Base-by-base conservation (phyloP, 176 grass and related monocot species). In the Carex scoparia region DNA sequence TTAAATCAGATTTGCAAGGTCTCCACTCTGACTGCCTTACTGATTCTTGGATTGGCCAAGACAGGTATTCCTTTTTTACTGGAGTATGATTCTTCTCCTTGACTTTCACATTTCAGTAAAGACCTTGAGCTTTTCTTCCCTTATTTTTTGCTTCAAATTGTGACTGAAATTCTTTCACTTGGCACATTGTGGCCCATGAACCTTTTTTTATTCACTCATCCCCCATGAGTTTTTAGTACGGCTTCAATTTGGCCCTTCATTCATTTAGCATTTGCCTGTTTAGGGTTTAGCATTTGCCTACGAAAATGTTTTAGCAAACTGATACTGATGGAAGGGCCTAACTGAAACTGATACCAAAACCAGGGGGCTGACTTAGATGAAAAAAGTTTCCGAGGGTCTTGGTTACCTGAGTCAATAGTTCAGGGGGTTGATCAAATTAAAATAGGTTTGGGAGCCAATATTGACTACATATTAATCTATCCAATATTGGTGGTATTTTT, bases 11-110 rank as follows among this genome's bases (percentile, higher is more conserved):
- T 88, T 88, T 95, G 56, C 92, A 90, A 68, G 93, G 95, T 84
- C 85, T 98, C 13, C 88, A 95, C 82, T 82, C 91, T 86, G 91
- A 95, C 86, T 98, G 95, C 87, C 95, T 98, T 87, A 94, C 95
- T 62, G 95, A 98, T 90, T 90, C 89, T 83, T 98, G 95, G 95
- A 89, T 95, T 28, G 88, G 93, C 65, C 88, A 80, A 74, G 88
- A 90, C 59, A 98, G 95, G 94, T 97, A 65, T 77, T 13, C 58
- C 61, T 84, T 77, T 64, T 38, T 72, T 11, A 86, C 42, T 18
- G 54, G 69, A 61, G 69, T 81, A 28, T 44, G 14, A 32, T 81
- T 55, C 54, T 76, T 65, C 15, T 31, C 9, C 46, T 78, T 11
- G 9, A 32, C 53, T 58, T 31, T 59, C n/a, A 19, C 12, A 33